phyloP scores from a whole-genome alignment of 495 filamentous ascomycete genomes.

The Stereocaulon alpinum region DNA sequence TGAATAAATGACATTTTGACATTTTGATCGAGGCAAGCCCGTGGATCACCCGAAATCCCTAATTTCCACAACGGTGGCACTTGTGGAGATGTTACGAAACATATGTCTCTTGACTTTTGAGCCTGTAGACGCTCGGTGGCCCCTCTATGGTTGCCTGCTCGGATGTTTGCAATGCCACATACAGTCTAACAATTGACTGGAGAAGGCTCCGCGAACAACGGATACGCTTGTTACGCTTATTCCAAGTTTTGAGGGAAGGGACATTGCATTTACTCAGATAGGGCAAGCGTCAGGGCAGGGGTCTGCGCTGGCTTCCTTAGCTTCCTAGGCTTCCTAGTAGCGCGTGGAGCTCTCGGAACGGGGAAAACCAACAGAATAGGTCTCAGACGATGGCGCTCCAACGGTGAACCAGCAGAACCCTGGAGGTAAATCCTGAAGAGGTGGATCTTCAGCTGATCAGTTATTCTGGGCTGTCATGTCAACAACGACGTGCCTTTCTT shows the following conservation, averaged over 20 bases:
- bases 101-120: too few relatives aligned
- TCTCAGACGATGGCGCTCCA: neutral
- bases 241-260: neutral
- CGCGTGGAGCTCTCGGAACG: neutral
- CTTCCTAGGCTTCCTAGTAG: too few relatives aligned
- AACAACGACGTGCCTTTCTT: neutral
- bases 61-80: neutral
- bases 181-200: neutral
- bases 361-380: neutral
- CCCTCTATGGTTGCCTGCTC: neutral
- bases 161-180: neutral
- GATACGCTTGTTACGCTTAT: neutral
- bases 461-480: neutral
- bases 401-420: too few relatives aligned
- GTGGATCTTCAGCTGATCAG: neutral
- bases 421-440: too few relatives aligned
- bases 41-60: neutral
- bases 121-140: too few relatives aligned
- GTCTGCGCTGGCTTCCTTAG: neutral
- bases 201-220: neutral
- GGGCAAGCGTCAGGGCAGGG: constrained; percentile 1
- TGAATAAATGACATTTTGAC: neutral
- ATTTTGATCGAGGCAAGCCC: neutral
- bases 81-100: too few relatives aligned
- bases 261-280: constrained; percentile 7